A percentile compares a stretch with the other conserved stretches of the same genome.
These are phyloP conservation scores for Ambrosia trifida DNA, from an alignment of 129 eudicot species.

Conservation along the genomic window DNA sequence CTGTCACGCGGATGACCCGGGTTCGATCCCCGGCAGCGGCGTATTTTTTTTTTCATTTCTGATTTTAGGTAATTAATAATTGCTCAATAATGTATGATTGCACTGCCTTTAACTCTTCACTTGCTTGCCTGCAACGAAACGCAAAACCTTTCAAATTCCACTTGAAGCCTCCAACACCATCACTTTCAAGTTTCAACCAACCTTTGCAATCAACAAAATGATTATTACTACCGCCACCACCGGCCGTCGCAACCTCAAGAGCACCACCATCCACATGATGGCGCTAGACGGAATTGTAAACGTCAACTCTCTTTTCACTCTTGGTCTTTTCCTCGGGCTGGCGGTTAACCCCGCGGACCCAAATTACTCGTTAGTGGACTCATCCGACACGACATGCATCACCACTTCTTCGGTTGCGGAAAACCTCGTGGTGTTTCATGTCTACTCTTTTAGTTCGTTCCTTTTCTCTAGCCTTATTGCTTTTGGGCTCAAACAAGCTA, in stretches of 20 bases:
- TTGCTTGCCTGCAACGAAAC: slow-evolving; percentile 39
- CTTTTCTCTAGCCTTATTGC: slow-evolving; percentile 69
- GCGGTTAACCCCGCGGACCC: slow-evolving; percentile 50
- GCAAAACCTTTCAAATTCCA: slow-evolving; percentile 11
- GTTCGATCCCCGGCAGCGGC: slow-evolving; percentile 99
- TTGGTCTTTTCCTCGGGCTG: slow-evolving; percentile 67
- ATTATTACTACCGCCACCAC: slow-evolving; percentile 3
- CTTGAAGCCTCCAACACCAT: slow-evolving; percentile 21
- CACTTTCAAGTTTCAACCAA: slow-evolving; percentile 3
- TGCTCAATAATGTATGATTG: not conserved
- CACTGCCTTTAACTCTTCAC: slow-evolving; percentile 23
- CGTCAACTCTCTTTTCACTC: slow-evolving; percentile 67
- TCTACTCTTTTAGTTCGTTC: slow-evolving; percentile 68
- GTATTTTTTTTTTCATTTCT: not conserved
- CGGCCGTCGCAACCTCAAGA: slow-evolving; percentile 26
- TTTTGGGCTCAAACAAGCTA: slow-evolving; percentile 57
- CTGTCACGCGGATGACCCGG: slow-evolving; percentile 98
- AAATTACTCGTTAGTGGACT: slow-evolving; percentile 42
- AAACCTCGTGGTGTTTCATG: slow-evolving; percentile 48
- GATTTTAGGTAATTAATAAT: not conserved
- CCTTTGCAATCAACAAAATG: slow-evolving; percentile 23
- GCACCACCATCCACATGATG: slow-evolving; percentile 61
- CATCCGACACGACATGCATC: slow-evolving; percentile 32
- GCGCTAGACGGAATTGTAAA: slow-evolving; percentile 71
- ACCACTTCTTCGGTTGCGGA: slow-evolving; percentile 41